Evolutionary conservation across 305 asterid species (phyloP), one percentile per base, ranked within the genome.

Genomic region (Solanum hybrid): DNA sequence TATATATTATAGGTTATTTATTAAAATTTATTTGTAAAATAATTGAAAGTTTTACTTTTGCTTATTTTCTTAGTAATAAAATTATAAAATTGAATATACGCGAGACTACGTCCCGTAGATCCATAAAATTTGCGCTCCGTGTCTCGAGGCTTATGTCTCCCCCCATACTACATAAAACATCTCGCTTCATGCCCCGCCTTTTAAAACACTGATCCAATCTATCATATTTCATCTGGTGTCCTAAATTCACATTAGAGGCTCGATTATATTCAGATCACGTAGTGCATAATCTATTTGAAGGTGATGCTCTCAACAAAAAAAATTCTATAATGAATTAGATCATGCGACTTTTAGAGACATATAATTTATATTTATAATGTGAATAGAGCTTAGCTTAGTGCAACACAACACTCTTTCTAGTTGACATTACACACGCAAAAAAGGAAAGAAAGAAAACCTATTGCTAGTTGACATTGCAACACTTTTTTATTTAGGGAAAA

Each of bases 231-330:
- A 60, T 60, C 0, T 19, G 9, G 11, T 7, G 71, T 7, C 2
- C 11, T 60, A 60, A 60, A 60, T 60, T 45, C 5, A 0, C 26
- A 56, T 17, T 56, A 19, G 0, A 60, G 2, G 4, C 5, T 0
- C 0, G 10, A 60, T 2, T 60, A 60, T 60, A 60, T 60, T 60
- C 0, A 60, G 0, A 56, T 56, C 0, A 0, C 0, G 1, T 0
- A 56, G 0, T 19, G 1, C 0, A 60, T 60, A 19, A 19, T 60
- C 10, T 19, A 60, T 19, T 60, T 19, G 0, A 60, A 60, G 2
- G 26, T 19, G 71, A 60, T 1, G 2, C 26, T 60, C 4, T 7
- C 71, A 60, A 60, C 26, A 19, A 60, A 2, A 19, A n/a, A n/a
- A n/a, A n/a, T 56, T 56, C 2, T 7, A 1, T 56, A 56, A 17